Evolutionary conservation across 495 filamentous ascomycete genomes (phyloP), one percentile per base, ranked within the genome.

Genomic region (Lindgomyces ingoldianus): DNA sequence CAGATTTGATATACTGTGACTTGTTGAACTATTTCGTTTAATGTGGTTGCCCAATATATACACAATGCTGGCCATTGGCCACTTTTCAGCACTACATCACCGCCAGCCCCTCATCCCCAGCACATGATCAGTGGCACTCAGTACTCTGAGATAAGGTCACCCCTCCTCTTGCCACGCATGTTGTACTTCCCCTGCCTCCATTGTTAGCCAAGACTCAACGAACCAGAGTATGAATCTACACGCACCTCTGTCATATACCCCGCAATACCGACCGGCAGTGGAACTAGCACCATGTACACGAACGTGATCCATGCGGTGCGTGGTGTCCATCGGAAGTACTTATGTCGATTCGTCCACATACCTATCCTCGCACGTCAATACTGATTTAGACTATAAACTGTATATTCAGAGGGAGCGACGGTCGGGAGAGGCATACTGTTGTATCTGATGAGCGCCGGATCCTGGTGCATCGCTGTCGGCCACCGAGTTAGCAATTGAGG

Each of bases 271-370:
- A 96, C 42, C 33, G 87, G 75, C 29, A 76, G 73, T 4, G 94
- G 94, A 22, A 97, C 82, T 36, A 83, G 76, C 25, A 85, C 76
- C 58, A 87, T 81, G 77, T 91, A 96, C 30, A 86, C 73, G 70
- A 96, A 84, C 3, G 85, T 88, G 64, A 96, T 65, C 81, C 84
- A 84, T 24, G 89, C 91, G 46, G 91, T 94, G 67, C 89, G 82
- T 24, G 85, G 82, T 14, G 87, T 97, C 89, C 90, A 98, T 71
- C 90, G 84, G 84, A 97, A 98, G 84, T 91, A 96, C 78, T 90
- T 93, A 84, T 91, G 88, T 51, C 94, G 89, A 80, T 95, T 92
- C 67, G 80, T 74, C 69, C 81, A 84, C 85, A 97, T 89, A 73
- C 89, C 94, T 98, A 71, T 72, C 9, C 16, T 22, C 14, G 11